phyloP scores from a whole-genome alignment of 2,329 filamentous ascomycete genomes.

The Aureobasidium sp. region DNA sequence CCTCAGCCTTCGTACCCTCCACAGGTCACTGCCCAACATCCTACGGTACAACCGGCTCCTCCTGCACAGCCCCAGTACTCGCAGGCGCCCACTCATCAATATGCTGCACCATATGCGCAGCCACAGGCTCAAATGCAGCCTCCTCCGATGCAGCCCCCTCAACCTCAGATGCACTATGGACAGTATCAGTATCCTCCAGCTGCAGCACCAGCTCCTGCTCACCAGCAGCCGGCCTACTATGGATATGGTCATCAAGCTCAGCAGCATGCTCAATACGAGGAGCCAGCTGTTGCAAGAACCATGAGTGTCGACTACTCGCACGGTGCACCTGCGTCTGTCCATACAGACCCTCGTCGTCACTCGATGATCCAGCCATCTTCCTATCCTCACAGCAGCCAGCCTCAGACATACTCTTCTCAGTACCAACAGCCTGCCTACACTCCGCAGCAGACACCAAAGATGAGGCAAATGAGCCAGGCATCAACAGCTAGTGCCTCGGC shows the following conservation, averaged over 20 bases:
- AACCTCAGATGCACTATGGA: conserved; percentile 22
- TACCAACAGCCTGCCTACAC: conserved; percentile 27
- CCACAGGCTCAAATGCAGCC: conserved; percentile 16
- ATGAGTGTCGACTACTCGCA: conserved; percentile 33
- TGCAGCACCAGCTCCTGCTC: conserved; percentile 23
- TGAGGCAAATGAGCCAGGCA: conserved; percentile 19
- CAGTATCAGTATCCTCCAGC: conserved; percentile 24
- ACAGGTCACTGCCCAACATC: conserved; percentile 24
- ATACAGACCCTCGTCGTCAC: conserved; percentile 33
- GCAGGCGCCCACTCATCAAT: conserved; percentile 22
- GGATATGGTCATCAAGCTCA: conserved; percentile 31
- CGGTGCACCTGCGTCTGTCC: conserved; percentile 20
- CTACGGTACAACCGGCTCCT: conserved; percentile 34
- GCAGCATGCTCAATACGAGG: conserved; percentile 32
- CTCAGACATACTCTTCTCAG: conserved; percentile 27
- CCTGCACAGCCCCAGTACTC: conserved; percentile 31
- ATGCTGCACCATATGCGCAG: conserved; percentile 9
- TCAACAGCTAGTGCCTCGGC: conserved; percentile 16
- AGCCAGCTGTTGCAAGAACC: conserved; percentile 30
- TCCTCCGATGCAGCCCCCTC: conserved; percentile 19
- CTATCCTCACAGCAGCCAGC: conserved; percentile 24
- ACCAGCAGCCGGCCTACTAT: conserved; percentile 32
- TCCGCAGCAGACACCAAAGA: conserved; percentile 22
- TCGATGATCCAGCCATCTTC: conserved; percentile 35
- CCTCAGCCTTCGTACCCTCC: conserved; percentile 32